Base-by-base conservation (phyloP, 306 rosid species). In the Boehmeria nivea region DNA sequence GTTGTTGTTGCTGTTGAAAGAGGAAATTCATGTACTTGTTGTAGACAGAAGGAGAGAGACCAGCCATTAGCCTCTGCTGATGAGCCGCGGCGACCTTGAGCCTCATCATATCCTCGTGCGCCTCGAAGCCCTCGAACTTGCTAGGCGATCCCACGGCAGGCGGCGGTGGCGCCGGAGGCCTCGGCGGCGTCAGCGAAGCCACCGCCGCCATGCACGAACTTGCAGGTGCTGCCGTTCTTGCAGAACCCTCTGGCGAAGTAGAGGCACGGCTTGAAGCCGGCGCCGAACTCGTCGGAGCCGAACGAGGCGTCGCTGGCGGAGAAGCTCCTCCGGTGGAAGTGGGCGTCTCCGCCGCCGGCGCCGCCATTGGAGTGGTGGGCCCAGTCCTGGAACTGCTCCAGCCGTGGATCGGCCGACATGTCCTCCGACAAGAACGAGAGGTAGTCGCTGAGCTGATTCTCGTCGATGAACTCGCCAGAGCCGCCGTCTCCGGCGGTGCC, bases 161-260 rank as follows among this genome's bases (percentile, higher is more conserved):
- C 80, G 63, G 72, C 59, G 79, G 66, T 45, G 43, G 74, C 20
- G 51, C n/a, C n/a, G n/a, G n/a, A n/a, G n/a, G 61, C 66, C 51
- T 83, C 97, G 45, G 63, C 43, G 6, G 84, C 65, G 70, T 90
- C 97, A 25, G 48, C 53, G 37, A 86, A 78, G 42, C 66, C n/a
- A n/a, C 12, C 24, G 50, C 23, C 75, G 10, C 81, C 76, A 72
- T 91, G 98, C 68, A 74, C 74, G 72, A 84, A 91, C 81, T 82
- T 91, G 70, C 98, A 91, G 72, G 72, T 78, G 63, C 68, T 54
- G 4, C 98, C 98, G 52, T 91, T 91, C 74, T 91, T 91, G 65
- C 98, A 91, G 59, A 80, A 84, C 14, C 98, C 98, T 50, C 87
- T 78, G 1, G 98, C 95, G 68, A 68, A 91, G 75, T 87, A 91